Base-by-base conservation (phyloP, 768 basidiomycete genomes). In the Infundibulicybe gibba region DNA sequence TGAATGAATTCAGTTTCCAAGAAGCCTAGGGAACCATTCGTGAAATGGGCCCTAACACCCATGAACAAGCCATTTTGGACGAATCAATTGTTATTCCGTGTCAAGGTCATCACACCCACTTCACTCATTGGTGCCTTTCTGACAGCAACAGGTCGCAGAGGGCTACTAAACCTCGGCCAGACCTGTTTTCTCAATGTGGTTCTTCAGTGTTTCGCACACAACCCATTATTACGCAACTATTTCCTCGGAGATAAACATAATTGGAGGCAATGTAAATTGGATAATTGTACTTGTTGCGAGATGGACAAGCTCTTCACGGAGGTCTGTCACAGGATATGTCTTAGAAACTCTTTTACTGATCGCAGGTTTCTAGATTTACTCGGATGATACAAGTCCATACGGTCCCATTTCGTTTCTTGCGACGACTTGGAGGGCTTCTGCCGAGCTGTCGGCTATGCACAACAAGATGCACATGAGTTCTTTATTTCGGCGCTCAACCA, bases 161-260 rank as follows among this genome's bases (percentile, higher is more conserved):
- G 93, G 0, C 72, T 95, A 3, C 68, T 92, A 37, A 94, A 95
- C 63, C 79, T 95, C 0, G 91, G 92, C 1, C 86, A 93, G 62
- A 97, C 94, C 0, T 98, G 95, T 60, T 97, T 93, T 68, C 76
- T 98, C 55, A 95, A 92, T 53, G 92, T 87, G 43, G 83, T 97
- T 16, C 75, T 98, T 10, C 95, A 98, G 63, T 81, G 80, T 11
- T 85, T 98, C 56, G 72, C 90, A 6, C 87, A 91, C 65, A 98
- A 97, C 55, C 94, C 95, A 0, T 72, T 95, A 4, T 70, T 97
- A 4, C 80, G 91, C 31, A 87, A 90, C 55, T 90, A 88, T 62
- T 97, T 93, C 58, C 81, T 97, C 19, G 79, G 86, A 47, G 95
- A 97, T 64, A 88, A 83, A 61, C 95, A 98, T 61, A 92, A 94